Evolutionary conservation across 192 early-diverging fungal species (phyloP), one percentile per base, ranked within the genome.

Genomic region (Mortierella alpina): DNA sequence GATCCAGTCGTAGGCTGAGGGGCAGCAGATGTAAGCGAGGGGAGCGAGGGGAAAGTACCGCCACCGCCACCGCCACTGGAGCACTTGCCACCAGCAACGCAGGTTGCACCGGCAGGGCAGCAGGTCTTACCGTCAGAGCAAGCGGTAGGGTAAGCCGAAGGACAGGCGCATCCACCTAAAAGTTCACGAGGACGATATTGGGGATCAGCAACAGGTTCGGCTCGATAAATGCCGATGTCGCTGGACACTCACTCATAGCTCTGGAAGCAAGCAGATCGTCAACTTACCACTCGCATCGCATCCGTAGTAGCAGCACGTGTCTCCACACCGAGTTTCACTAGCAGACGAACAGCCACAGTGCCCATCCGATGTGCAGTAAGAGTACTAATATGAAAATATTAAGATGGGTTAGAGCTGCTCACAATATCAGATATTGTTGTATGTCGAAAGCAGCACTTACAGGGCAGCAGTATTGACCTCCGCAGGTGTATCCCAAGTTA

Each of bases 391-490:
- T 6, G 14, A 23, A 39, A 58, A 39, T 6, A 7, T 7, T 5
- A 15, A 23, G 42, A 5, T 17, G 20, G 66, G 53, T 6, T 65
- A 13, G 49, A n/a, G 7, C 18, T 63, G 31, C 47, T 49, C n/a
- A 20, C 18, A 49, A 20, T 2, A 49, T 18, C 31, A 31, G 5
- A 55, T 8, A 55, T 15, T 8, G 22, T 7, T 20, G 53, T 20
- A 4, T 55, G n/a, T 55, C 22, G 15, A 59, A 31, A 7, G 41
- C 39, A 59, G 11, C 57, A 58, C 66, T 50, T 59, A 68, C 66
- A 50, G 66, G 66, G 50, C 66, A 68, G 17, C 66, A 68, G 31
- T 68, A 68, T 14, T 58, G 46, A 14, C 44, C 31, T 3, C 66
- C 66, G 44, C 66, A 68, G 17, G 66, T 68, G 23, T 55, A 68